Base-by-base conservation (phyloP, 2,329 filamentous ascomycete species). In the Aspergillus cejpii region DNA sequence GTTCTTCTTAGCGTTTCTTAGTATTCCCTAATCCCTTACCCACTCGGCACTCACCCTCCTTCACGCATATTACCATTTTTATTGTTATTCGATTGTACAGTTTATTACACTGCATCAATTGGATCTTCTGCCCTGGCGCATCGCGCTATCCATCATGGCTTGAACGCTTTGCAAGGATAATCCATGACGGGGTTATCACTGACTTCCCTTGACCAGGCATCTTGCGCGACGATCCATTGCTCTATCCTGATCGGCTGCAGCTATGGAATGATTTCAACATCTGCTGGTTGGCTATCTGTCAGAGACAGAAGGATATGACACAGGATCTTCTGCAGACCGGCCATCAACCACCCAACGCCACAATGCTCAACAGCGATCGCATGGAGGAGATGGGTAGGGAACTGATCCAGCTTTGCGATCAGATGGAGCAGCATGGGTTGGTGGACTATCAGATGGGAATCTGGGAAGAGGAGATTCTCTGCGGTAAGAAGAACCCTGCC, bases 371-470 rank as follows among this genome's bases (percentile, higher is more conserved):
- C 24, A 74, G 78, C 52, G 82, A 85, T 2, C 77, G 74, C 19
- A 74, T 97, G 39, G 81, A 86, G 57, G 83, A 81, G 54, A 83
- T 97, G 78, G 88, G 87, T 10, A 83, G 84, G 43, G 85, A 94
- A 58, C 69, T 98, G 23, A 78, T 94, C 44, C 78, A 82, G 40
- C 74, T 95, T 40, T 94, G 90, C 63, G 89, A 97, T 63, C 79
- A 79, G 40, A 79, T 97, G 50, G 91, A 97, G 66, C 83, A 85
- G 54, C 84, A 94, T 62, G 92, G 92, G n/a, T 72, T 98, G 38
- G 88, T 98, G 8, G 92, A 98, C 69, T 98, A 97, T 64, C 85
- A 97, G 60, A 94, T 95, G 71, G 92, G 92, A 6, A 87, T 97
- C 20, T 94, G 88, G 80, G 92, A 97, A 68, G 90, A 97, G 62